phyloP scores from a whole-genome alignment of 1,284 basidiomycete species.

The Cystobasidiaceae sp. region DNA sequence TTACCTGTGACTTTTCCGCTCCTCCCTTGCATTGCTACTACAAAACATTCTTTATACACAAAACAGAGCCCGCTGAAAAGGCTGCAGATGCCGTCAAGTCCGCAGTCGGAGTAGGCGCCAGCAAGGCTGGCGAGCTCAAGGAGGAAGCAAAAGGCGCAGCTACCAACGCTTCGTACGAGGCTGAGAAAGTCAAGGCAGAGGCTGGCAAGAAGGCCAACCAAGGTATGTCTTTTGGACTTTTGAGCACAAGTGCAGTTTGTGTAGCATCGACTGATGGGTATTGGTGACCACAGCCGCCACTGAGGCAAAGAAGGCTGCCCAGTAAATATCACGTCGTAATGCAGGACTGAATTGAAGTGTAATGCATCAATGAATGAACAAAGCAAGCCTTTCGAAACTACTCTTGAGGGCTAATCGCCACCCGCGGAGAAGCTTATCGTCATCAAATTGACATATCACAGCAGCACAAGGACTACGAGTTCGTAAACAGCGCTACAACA shows the following conservation, averaged over 20 bases:
- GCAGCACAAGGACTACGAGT: neutral
- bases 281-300: conserved; percentile 10
- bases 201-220: conserved; percentile 28
- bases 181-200: conserved; percentile 24
- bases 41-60: neutral
- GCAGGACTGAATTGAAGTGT: neutral
- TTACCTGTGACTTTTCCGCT: too few species aligned
- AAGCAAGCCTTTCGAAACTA: neutral
- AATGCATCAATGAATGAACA: neutral
- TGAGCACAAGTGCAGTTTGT: too few species aligned
- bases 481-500: conserved; percentile 60
- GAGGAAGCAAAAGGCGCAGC: conserved; percentile 21
- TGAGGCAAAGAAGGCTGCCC: conserved; percentile 28
- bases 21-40: neutral
- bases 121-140: neutral
- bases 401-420: too few species aligned
- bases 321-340: conserved; percentile 1
- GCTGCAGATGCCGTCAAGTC: conserved; percentile 19
- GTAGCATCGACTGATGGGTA: too few species aligned
- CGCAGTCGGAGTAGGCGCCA: conserved; percentile 18
- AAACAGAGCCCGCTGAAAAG: conserved; percentile 17
- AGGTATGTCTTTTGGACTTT: neutral
- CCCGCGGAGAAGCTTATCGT: too few species aligned
- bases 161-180: conserved; percentile 21
- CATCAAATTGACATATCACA: too few species aligned